Percentiles rank a stretch among this genome's conserved stretches.
Evolutionary conservation across 352 stramenopile species (phyloP).

Genomic region (Globisporangium splendens): DNA sequence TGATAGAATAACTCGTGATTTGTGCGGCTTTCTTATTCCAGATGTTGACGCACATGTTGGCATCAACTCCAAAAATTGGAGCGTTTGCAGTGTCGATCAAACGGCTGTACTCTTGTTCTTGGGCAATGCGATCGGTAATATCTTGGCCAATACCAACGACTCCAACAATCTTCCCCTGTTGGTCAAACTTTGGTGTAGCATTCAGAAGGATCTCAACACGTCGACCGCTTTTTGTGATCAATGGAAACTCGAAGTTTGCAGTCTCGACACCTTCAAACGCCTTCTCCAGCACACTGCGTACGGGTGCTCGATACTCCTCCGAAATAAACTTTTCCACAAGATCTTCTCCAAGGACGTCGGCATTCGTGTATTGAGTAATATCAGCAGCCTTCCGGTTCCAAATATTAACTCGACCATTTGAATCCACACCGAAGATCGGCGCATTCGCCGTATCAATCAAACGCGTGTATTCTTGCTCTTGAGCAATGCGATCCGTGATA

Average conservation of each 20-base stretch:
- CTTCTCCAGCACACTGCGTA: conserved; percentile 34
- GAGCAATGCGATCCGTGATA: conserved; percentile 25
- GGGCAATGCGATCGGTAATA: conserved; percentile 41
- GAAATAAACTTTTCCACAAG: conserved; percentile 71
- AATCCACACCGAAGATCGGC: conserved; percentile 72
- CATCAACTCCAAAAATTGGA: conserved; percentile 66
- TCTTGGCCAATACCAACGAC: conserved; percentile 68
- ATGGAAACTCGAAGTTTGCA: conserved; percentile 65
- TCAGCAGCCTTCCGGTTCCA: conserved; percentile 76
- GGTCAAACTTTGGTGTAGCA: conserved; percentile 50
- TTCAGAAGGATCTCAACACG: conserved; percentile 78
- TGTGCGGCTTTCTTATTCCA: conserved; percentile 89
- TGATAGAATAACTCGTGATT: conserved; percentile 86
- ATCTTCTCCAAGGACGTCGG: conserved; percentile 62
- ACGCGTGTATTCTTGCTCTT: conserved; percentile 70
- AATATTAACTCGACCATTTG: conserved; percentile 24
- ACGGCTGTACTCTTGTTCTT: conserved; percentile 41
- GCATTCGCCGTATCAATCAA: conserved; percentile 83
- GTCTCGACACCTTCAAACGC: conserved; percentile 36
- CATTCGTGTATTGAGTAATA: conserved; percentile 61
- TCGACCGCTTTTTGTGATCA: conserved; percentile 66
- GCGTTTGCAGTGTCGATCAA: conserved; percentile 71
- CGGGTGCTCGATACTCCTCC: conserved; percentile 29
- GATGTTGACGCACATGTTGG: conserved; percentile 75
- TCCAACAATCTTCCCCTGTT: conserved; percentile 62